Base-by-base conservation (phyloP, 2,329 filamentous ascomycete species). In the Dryadomyces sulphureus region DNA sequence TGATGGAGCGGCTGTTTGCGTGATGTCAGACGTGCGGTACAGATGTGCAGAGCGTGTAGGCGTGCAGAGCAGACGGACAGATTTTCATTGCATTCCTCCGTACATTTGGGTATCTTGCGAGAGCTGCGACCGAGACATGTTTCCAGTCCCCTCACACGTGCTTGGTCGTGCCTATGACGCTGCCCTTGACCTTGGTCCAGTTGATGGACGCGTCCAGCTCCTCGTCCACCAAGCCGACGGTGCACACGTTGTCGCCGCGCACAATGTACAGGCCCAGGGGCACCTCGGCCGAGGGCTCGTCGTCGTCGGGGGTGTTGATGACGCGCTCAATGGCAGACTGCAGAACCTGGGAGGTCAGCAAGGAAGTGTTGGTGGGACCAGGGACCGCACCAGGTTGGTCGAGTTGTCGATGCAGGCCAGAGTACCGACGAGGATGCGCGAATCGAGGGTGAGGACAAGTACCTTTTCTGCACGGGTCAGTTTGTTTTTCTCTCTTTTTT, bases 201-300 rank as follows among this genome's bases (percentile, higher is more conserved):
- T 95, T 81, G 59, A 98, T 96, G 56, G 82, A 88, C 35, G 72
- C 75, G 65, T 98, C 92, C 49, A 96, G 68, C 55, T 84, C 75
- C 63, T 94, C 89, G 61, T 98, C 88, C 27, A 98, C 81, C 48
- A 93, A 69, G 2, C 92, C 92, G 48, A 92, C 84, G 16, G 93
- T 73, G 51, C 88, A 89, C 41, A 98, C 90, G 58, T 93, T 95
- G 61, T 98, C 92, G 45, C 92, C 92, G 49, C 92, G 77, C 48
- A 98, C 84, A 48, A 98, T 73, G 61, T 95, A 96, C 6, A 96
- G 66, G 1, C 92, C 92, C 51, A 95, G 77, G 5, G 83, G 79
- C 17, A 92, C 80, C 59, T 92, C 79, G 48, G 80, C 77, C 38
- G 84, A 93, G 1, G 81, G 76, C 55, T 94, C 86, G 36, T 78